Evolutionary conservation across 2,329 filamentous ascomycete genomes (phyloP).

Genomic region (Ceratocystis papillata): DNA sequence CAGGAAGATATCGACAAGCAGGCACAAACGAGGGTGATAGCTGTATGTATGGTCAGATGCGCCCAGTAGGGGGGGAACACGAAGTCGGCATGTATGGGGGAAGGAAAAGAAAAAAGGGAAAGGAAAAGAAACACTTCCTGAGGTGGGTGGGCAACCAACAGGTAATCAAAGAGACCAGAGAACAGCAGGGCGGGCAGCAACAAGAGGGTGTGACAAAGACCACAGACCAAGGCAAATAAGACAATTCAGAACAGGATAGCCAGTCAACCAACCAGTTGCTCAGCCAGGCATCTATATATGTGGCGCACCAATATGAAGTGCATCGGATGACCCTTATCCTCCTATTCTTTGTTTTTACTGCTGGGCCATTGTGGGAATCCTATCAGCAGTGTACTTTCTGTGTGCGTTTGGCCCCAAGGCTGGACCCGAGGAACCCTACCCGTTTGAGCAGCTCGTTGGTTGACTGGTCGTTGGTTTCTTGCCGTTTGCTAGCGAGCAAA

Average conservation of each 20-base stretch:
- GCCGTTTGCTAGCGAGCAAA: background rate
- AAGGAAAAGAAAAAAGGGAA: background rate
- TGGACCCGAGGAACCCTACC: background rate
- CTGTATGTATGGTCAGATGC: background rate
- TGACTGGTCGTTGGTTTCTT: background rate
- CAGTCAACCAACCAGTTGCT: constrained; percentile 10
- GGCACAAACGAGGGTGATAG: background rate
- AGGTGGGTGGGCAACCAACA: constrained; percentile 3
- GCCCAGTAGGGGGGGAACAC: background rate
- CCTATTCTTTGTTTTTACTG: background rate
- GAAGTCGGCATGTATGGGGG: background rate
- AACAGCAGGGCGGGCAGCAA: background rate
- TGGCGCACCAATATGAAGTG: background rate
- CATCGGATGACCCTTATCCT: background rate
- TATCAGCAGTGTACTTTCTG: background rate
- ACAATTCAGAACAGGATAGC: constrained; percentile 8
- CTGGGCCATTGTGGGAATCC: background rate
- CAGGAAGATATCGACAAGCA: background rate
- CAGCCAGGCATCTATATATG: background rate
- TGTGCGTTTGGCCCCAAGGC: background rate
- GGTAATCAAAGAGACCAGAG: background rate
- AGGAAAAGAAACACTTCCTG: background rate
- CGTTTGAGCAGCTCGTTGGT: background rate
- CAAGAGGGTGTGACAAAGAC: background rate
- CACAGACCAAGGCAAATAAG: background rate